Evolutionary conservation across 192 early-diverging fungal species (phyloP), one percentile per base, ranked within the genome.

Genomic region (Backusella westeae): DNA sequence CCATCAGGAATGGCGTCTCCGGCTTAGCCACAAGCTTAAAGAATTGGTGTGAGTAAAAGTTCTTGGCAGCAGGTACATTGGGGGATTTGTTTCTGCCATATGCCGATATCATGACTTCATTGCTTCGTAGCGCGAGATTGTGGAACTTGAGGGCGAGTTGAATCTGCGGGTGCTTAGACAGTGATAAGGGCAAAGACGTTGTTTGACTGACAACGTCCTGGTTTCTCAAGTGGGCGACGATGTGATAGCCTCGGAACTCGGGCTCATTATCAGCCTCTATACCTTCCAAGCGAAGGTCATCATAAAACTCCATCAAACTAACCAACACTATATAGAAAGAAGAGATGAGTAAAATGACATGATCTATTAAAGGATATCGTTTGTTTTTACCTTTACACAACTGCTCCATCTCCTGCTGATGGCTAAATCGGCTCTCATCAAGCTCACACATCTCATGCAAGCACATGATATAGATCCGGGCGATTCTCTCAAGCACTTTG

Each of bases 191-290:
- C 15, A 96, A 84, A 4, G 87, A 75, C 26, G 89, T 89, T 4
- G 90, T 87, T 41, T 89, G 84, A 1, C 91, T 88, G 23, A 90
- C 85, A 68, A 93, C 86, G 67, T 96, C 95, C 38, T 85, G 82
- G 78, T 94, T 90, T 72, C 86, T 90, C 49, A 93, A 73, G 46
- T 96, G 92, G 19, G 89, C 85, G 9, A 95, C 84, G 17, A 98
- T 86, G 74, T 94, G 91, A 85, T 98, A 98, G 0, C 94, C 96
- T 39, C 91, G 88, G 76, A 98, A 97, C 81, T 98, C 95, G 1
- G 95, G 87, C 82, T 98, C 96, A 66, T 97, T 97, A 0, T 90
- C 85, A 32, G 87, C 89, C 1, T 69, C 52, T 3, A 86, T 77
- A 19, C 87, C 87, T 2, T 85, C 83, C 12, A 82, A 77, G 15